Percentiles rank a stretch among this genome's conserved stretches.
These are phyloP conservation scores for Phoma sp. DNA, from an alignment of 2,329 filamentous ascomycete genomes.

Conservation along the genomic window DNA sequence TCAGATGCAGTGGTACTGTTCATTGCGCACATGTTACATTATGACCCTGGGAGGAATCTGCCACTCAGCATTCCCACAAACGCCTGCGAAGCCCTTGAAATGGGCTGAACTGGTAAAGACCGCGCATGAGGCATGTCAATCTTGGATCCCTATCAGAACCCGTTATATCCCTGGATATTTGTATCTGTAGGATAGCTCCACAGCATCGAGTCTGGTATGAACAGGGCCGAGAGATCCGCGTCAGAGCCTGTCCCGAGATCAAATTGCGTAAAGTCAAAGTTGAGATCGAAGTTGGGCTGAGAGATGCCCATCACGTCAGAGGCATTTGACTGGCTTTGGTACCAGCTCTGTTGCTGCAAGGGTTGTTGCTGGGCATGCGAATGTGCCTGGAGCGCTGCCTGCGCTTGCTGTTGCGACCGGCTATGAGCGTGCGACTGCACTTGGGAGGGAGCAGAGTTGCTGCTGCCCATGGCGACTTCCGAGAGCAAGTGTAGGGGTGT, in stretches of 20 bases:
- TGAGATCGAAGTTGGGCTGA: constrained; percentile 39
- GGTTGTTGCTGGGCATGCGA: constrained; percentile 27
- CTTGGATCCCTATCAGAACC: not conserved
- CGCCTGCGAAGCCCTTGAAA: constrained; percentile 4
- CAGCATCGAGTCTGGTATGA: constrained; percentile 45
- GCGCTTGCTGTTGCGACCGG: constrained; percentile 30
- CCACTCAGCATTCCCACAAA: not conserved
- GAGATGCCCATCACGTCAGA: constrained; percentile 37
- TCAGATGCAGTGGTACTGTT: not conserved
- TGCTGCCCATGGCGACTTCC: constrained; percentile 49
- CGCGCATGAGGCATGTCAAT: not conserved
- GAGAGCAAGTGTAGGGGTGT: constrained; percentile 48
- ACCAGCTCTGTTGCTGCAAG: constrained; percentile 38
- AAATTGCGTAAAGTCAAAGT: constrained; percentile 47
- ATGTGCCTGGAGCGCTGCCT: constrained; percentile 34
- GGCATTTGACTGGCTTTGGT: constrained; percentile 25
- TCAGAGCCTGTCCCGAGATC: constrained; percentile 45
- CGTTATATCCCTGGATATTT: constrained; percentile 22
- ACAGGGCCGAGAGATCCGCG: constrained; percentile 44
- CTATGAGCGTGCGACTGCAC: constrained; percentile 14
- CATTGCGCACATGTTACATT: constrained; percentile 4
- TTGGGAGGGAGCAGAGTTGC: constrained; percentile 22
- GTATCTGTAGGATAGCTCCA: constrained; percentile 35
- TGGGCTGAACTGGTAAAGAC: not conserved
- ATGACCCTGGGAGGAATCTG: not conserved